These are phyloP conservation scores for Diophrys sp. DNA, from an alignment of 73 alveolate genomes.

Conservation along the genomic window DNA sequence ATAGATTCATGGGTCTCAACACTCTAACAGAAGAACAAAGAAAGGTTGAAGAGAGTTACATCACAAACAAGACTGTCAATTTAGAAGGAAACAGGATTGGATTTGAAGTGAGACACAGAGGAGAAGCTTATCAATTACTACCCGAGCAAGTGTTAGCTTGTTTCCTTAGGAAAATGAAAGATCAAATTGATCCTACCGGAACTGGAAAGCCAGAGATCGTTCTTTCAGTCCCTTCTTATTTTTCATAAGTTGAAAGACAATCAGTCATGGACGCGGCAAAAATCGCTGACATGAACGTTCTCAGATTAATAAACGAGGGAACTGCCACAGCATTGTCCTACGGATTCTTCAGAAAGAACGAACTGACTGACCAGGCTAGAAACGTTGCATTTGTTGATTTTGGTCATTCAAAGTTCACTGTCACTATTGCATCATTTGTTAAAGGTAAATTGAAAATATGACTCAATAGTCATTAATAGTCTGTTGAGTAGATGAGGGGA, in stretches of 20 bases:
- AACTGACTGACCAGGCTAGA: constrained; percentile 83
- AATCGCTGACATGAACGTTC: constrained; percentile 82
- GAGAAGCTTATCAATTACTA: constrained; percentile 50
- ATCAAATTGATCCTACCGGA: constrained; percentile 56
- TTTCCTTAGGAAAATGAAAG: constrained; percentile 65
- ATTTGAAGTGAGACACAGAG: constrained; percentile 63
- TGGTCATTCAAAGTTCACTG: constrained; percentile 93
- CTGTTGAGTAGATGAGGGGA: too few species aligned
- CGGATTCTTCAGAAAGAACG: constrained; percentile 94
- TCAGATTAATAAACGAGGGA: constrained; percentile 92
- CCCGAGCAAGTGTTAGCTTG: constrained; percentile 86
- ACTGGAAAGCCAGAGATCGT: constrained; percentile 45
- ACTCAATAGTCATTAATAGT: too few species aligned
- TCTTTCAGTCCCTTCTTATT: constrained; percentile 89
- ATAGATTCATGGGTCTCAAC: constrained; percentile 68
- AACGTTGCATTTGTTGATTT: constrained; percentile 92
- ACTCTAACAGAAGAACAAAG: constrained; percentile 20
- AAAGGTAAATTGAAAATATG: constrained; percentile 83
- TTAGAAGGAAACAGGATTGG: constrained; percentile 57
- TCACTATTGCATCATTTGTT: constrained; percentile 84
- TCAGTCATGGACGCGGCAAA: constrained; percentile 89
- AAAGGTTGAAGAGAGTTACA: constrained; percentile 75
- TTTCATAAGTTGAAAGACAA: constrained; percentile 89
- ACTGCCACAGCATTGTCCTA: constrained; percentile 96
- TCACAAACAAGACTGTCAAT: constrained; percentile 49